Base-by-base conservation (phyloP, 2,329 filamentous ascomycete species). In the Alternaria longipes region DNA sequence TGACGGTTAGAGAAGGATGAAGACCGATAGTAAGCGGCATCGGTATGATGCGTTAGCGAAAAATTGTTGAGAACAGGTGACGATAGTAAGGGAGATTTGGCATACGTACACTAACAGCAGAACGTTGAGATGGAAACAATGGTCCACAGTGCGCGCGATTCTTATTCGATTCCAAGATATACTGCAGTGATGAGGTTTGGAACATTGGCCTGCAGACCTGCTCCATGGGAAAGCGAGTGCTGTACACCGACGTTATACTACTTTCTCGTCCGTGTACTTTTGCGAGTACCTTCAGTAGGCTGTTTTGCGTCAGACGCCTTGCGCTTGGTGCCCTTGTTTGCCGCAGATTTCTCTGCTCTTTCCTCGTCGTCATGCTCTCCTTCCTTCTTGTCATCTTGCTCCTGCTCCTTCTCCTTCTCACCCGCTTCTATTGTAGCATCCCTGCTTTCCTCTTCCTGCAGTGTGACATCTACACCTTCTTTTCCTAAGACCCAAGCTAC, bases 221-320 rank as follows among this genome's bases (percentile, higher is more conserved):
- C 30, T 50, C 8, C 8, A 18, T 36, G 18, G 18, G 20, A 12
- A 34, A 4, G 30, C 30, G 14, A 18, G 8, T 22, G 12, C 8
- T 34, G 8, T 49, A 36, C 18, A 4, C 5, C 32, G 46, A 36
- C 16, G 8, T 3, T 3, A 36, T 24, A 26, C 42, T 67, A 67
- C 52, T 63, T 68, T 46, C 68, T 76, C 26, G 54, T 67, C n/a
- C 73, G 62, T 22, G 53, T 69, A 34, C 75, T 77, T 32, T 71
- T 72, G 30, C 73, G 59, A n/a, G 65, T 54, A 8, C 68, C 72
- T 44, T 72, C 70, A 16, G 42, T 22, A 18, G 60, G 53, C 14
- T 56, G 12, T 18, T 64, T 67, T 16, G 36, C 20, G 5, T 67
- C 65, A 20, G 49, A 50, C 5, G 52, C 67, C 56, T 76, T 76